Base-by-base conservation (phyloP, 2,329 filamentous ascomycete genomes). In the Aspergillus transmontanensis region DNA sequence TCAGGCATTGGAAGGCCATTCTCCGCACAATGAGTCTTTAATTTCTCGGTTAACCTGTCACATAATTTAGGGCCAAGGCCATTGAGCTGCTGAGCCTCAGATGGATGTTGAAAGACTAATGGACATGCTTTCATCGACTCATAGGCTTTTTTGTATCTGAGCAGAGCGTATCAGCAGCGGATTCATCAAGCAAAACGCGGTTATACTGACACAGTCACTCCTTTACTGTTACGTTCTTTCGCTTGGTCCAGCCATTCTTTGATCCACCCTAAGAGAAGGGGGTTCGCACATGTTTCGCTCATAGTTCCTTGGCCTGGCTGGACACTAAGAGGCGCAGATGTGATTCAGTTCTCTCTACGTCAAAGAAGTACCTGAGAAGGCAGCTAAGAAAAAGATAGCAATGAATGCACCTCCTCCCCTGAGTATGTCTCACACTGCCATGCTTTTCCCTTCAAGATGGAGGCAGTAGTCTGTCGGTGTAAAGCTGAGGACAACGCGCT, bases 81-180 rank as follows among this genome's bases (percentile, higher is more conserved):
- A 64, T 87, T 88, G n/a, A 95, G 83, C 68, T 89, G 86, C 69
- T 89, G 85, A 1, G 91, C 86, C 78, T 93, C 86, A 6, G 88
- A 87, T 2, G 92, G 91, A 73, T 95, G 92, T 21, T 85, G 80
- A 68, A 93, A 91, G 1, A 79, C 78, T 45, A 92, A 80, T 0
- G 92, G 91, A 66, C 91, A 94, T 14, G 86, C 86, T 76, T 89
- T 91, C 75, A 95, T 86, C 2, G 91, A 90, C 62, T 92, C 85
- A 72, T 92, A 92, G 1, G 92, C 92, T 69, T 89, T 87, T 67
- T 87, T 90, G 76, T 93, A 94, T 0, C 86, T 89, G n/a, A 3
- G 28, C 19, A 53, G 16, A 10, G 34, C 28, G 39, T 65, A 62
- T 70, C 69, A 58, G 50, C 36, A 50, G 11, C 21, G 50, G 26